A percentile compares a stretch with the other conserved stretches of the same genome.
Conservation (phyloP, 805 yeast species). For the Candida gorgasii region DNA sequence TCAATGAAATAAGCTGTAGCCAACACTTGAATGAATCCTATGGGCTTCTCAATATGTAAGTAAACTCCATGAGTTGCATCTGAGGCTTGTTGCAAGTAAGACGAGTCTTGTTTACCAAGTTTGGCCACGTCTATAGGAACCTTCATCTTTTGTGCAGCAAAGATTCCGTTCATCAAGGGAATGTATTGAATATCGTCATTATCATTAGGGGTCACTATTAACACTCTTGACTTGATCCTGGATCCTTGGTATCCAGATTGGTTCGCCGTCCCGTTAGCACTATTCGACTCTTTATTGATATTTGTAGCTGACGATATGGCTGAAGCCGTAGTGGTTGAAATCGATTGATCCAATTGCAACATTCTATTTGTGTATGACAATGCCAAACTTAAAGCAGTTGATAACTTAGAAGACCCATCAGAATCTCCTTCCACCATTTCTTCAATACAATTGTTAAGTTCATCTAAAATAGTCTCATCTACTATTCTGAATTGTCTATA, state of each 20-base stretch:
- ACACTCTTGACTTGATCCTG: constrained; percentile 35
- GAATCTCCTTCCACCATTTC: constrained; percentile 27
- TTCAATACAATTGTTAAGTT: constrained; percentile 43
- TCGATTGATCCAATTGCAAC: constrained; percentile 50
- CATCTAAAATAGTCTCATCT: constrained; percentile 69
- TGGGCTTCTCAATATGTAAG: constrained; percentile 62
- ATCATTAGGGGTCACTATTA: constrained; percentile 68
- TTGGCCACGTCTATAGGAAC: constrained; percentile 91
- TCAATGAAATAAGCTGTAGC: constrained; percentile 82
- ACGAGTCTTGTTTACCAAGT: constrained; percentile 59
- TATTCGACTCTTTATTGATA: constrained; percentile 17
- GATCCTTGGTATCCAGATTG: constrained; percentile 20
- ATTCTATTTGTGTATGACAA: constrained; percentile 75
- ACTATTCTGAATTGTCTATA: constrained; percentile 81
- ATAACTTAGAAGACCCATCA: constrained; percentile 34
- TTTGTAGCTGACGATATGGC: constrained; percentile 43
- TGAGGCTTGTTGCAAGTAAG: constrained; percentile 91
- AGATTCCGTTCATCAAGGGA: constrained; percentile 92
- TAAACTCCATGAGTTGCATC: constrained; percentile 94
- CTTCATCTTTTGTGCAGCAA: constrained; percentile 91
- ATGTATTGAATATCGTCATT: constrained; percentile 82
- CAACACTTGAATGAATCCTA: constrained; percentile 81
- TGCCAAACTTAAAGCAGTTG: constrained; percentile 83
- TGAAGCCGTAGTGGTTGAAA: constrained; percentile 44
- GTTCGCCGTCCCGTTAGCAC: constrained; percentile 13